Base-by-base conservation (phyloP, 1,284 basidiomycete species). In the Apiotrichum gracile region DNA sequence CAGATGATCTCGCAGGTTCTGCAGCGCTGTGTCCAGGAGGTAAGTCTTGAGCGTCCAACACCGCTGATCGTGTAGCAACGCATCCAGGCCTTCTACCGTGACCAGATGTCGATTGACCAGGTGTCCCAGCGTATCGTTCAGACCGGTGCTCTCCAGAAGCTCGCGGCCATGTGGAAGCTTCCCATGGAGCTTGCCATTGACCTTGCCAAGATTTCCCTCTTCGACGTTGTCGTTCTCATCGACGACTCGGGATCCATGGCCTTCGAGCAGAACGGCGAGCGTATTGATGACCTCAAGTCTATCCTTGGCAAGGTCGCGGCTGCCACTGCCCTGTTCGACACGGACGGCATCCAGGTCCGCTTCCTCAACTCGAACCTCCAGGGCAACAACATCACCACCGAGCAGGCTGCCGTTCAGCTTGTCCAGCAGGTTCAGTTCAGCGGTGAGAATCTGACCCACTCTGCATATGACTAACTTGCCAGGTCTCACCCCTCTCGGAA, bases 321-420 rank as follows among this genome's bases (percentile, higher is more conserved):
- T 47, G 76, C 74, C 5, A 69, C 72, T 4, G 67, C 71, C 0
- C 61, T 78, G 26, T 78, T 78, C 61, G 78, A 79, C 61, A 62
- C 70, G 13, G 78, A 79, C 54, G 78, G 78, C 39, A 75, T 78
- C 52, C 66, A 70, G 51, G 67, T 76, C 49, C 63, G 76, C 50
- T 78, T 79, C 70, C 74, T 78, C 67, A 78, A 78, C 69, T 70
- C 64, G 38, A 62, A 65, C 35, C 52, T 74, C 39, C 70, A 76
- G 47, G 77, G 77, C 40, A 75, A 78, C 68, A 65, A 70, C 57
- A 72, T 79, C 59, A 67, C 62, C 25, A 66, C 62, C 17, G 78
- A 78, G 55, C 60, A 62, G 31, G 58, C 61, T 25, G 73, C 69
- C 17, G 41, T 53, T 25, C 58, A 69, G 43, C 66, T 75, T 34